These are phyloP conservation scores for Amanita rubescens DNA, from an alignment of 768 basidiomycete genomes.

Conservation along the genomic window DNA sequence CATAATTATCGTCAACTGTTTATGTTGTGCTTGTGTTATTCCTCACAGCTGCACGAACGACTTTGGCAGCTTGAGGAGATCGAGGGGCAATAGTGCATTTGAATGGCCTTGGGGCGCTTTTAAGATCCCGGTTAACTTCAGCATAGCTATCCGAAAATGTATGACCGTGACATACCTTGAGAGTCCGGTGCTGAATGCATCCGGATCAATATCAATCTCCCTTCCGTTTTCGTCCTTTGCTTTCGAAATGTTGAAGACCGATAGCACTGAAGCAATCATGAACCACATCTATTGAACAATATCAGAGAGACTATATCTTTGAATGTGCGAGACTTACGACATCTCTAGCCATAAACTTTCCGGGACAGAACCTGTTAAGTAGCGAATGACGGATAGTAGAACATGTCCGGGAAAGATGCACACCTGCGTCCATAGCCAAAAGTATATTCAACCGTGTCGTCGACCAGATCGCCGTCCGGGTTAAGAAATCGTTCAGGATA, in stretches of 20 bases:
- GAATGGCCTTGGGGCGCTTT: too few species aligned
- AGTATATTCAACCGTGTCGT: slow-evolving; percentile 14
- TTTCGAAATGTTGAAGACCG: slow-evolving; percentile 22
- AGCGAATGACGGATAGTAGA: too few species aligned
- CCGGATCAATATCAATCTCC: background rate
- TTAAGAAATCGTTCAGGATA: slow-evolving; percentile 50
- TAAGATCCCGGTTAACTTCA: too few species aligned
- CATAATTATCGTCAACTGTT: too few species aligned
- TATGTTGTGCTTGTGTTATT: too few species aligned
- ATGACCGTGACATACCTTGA: background rate
- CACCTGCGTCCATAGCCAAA: slow-evolving; percentile 30
- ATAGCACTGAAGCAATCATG: slow-evolving; percentile 18
- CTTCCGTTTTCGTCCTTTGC: slow-evolving; percentile 19
- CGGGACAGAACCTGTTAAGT: slow-evolving; percentile 15
- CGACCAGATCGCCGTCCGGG: slow-evolving; percentile 17
- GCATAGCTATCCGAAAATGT: too few species aligned
- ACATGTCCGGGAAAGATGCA: background rate
- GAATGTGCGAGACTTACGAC: slow-evolving; percentile 7
- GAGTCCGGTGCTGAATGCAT: background rate
- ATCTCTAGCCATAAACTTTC: slow-evolving; percentile 17
- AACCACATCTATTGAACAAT: slow-evolving; percentile 14
- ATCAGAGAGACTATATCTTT: background rate
- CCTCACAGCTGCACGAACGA: too few species aligned
- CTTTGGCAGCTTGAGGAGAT: too few species aligned
- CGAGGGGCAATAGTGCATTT: too few species aligned